Base-by-base conservation (phyloP, 805 yeast species). In the Schizosaccharomyces japonicus region DNA sequence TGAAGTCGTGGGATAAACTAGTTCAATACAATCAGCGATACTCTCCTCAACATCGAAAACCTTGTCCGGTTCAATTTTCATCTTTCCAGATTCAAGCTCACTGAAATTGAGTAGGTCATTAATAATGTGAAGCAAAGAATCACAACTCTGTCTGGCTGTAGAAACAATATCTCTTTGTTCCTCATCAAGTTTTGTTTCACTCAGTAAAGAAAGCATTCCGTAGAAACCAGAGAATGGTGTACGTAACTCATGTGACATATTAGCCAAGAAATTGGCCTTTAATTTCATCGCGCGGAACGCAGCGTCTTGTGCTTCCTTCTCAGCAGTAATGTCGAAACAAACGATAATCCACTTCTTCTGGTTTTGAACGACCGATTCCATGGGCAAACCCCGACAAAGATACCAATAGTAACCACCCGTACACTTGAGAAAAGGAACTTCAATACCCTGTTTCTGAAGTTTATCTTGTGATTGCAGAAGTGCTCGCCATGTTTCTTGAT, bases 181-280 rank as follows among this genome's bases (percentile, higher is more conserved):
- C 30, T 58, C 60, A 11, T 57, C 62, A 49, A 71, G 57, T 3
- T 61, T 63, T 0, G 76, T 71, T 50, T 70, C 74, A 47, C 71
- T 57, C 49, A 71, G 59, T 51, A 71, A 66, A 2, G 70, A 65
- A 2, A 71, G 64, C 55, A 71, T 69, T 15, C 71, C 67, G 49
- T 69, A 58, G 29, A 69, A 60, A 2, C 72, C 68, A 53, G 72
- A 71, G 57, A 71, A 71, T 1, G 76, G 76, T 1, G 76, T 71
- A 46, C 76, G 58, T 45, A 71, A 70, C 52, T 71, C 76, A 53
- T 71, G 76, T 1, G 75, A 70, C 76, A 71, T 71, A 51, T 71
- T 71, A 5, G 68, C 68, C 49, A 71, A 55, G 54, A 71, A 71
- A 47, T 71, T 69, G 3, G 75, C 71, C 57, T 70, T 71, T 23